A percentile compares a stretch with the other conserved stretches of the same genome.
These are phyloP conservation scores for Pseudopithomyces chartarum DNA, from an alignment of 2,329 filamentous ascomycete species.

Conservation along the genomic window DNA sequence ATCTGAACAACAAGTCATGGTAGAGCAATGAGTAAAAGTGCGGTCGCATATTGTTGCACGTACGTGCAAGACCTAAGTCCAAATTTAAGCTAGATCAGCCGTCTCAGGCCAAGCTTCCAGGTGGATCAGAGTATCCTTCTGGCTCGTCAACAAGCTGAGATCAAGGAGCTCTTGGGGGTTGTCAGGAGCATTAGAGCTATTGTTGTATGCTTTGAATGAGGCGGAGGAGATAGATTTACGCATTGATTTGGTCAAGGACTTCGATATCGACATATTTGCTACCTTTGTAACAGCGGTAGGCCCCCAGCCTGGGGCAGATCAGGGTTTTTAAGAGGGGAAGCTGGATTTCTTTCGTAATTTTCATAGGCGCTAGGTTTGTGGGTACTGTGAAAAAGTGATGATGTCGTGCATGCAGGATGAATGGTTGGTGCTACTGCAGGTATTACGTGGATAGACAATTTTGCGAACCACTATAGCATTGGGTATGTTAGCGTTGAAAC, in stretches of 20 bases:
- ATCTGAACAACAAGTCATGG: background rate
- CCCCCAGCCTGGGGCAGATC: background rate
- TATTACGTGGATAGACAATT: too few species aligned
- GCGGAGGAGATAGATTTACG: background rate
- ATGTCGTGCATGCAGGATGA: too few species aligned
- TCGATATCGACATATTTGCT: background rate
- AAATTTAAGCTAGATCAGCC: background rate
- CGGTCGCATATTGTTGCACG: background rate
- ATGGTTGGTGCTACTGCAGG: too few species aligned
- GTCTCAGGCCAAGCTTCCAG: background rate
- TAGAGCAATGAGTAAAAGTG: background rate
- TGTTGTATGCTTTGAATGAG: background rate
- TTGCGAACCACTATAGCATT: too few species aligned
- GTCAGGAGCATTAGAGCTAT: background rate
- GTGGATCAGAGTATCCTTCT: background rate
- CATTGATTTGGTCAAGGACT: background rate
- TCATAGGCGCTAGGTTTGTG: too few species aligned
- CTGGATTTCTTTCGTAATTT: too few species aligned
- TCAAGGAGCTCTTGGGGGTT: background rate
- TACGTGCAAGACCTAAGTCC: background rate
- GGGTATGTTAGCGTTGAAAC: too few species aligned
- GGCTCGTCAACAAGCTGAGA: background rate
- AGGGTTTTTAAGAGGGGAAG: background rate
- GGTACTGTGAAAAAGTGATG: too few species aligned
- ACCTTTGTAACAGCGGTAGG: background rate